Base-by-base conservation (phyloP, 2,329 filamentous ascomycete species). In the Leptoxyphium fumago region DNA sequence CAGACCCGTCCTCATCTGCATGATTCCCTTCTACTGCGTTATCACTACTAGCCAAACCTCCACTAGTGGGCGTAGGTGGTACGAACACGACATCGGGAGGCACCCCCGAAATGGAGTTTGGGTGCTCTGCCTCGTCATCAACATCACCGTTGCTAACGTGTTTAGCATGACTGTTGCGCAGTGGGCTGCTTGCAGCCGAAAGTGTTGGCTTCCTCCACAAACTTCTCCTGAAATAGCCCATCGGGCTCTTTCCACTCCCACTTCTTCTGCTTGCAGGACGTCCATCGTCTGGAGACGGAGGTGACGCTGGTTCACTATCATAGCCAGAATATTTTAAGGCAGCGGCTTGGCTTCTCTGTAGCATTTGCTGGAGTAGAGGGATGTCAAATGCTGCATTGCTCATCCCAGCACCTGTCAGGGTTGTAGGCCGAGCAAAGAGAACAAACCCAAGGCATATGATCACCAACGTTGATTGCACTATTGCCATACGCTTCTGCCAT, bases 381-480 rank as follows among this genome's bases (percentile, higher is more conserved):
- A 68, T 52, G 38, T 69, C 67, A 1, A 64, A 49, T 8, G 58
- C 55, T 5, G 59, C 55, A 28, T 47, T 55, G 38, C 46, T 52
- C 11, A 48, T 46, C 38, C 34, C n/a, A 36, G n/a, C n/a, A 44
- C 26, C 40, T 34, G 9, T 8, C 18, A 39, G 15, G 40, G 21
- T 11, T 38, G 32, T 36, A 39, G 51, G 47, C n/a, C 66, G 51
- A 3, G 64, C 66, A 60, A 96, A 95, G 32, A 96, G 80, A 17
- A 95, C 84, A 1, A 98, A 72, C 0, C 84, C 80, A 9, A 98
- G 75, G 54, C 87, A 94, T 39, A 89, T 78, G 0, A 96, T 74
- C 5, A 96, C 74, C 8, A 98, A 73, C 5, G 93, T 77, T 39
- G 84, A 87, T 62, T 96, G 91, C 29, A 94, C 76, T 46, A 96